Evolutionary conservation across 164 flowering plant genomes (phyloP).

Genomic region (Magnolia officinalis): DNA sequence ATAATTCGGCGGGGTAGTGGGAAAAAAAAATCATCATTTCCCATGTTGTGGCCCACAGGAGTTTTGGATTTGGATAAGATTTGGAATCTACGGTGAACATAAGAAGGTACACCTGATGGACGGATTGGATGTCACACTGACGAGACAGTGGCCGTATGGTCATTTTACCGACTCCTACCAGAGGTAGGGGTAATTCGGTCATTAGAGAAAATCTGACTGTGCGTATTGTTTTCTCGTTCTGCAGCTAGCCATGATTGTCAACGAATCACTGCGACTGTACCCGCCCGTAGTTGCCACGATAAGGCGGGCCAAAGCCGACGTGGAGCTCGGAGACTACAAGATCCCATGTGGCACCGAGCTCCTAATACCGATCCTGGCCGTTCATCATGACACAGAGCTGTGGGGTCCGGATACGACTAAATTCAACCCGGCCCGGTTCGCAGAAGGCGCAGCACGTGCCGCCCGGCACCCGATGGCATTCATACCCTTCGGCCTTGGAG

Average conservation of each 20-base stretch:
- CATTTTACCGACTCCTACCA: too few relatives aligned
- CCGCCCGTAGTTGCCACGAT: slow-evolving; percentile 86
- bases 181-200: too few relatives aligned
- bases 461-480: slow-evolving; percentile 80
- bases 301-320: slow-evolving; percentile 71
- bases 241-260: slow-evolving; percentile 87
- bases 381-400: slow-evolving; percentile 76
- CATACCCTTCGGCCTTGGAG: slow-evolving; percentile 92
- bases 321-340: slow-evolving; percentile 61
- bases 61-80: too few relatives aligned
- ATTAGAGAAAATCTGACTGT: not conserved
- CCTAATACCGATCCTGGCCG: slow-evolving; percentile 81
- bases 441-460: slow-evolving; percentile 72
- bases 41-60: too few relatives aligned
- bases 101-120: too few relatives aligned
- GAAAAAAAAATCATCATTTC: too few relatives aligned
- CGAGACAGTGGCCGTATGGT: too few relatives aligned
- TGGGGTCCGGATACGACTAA: slow-evolving; percentile 87
- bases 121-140: too few relatives aligned
- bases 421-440: slow-evolving; percentile 82
- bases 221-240: slow-evolving; percentile 1
- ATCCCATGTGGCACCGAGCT: slow-evolving; percentile 84
- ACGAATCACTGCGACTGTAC: slow-evolving; percentile 79
- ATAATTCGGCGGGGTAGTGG: too few relatives aligned
- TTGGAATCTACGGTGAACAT: too few relatives aligned